phyloP scores from a whole-genome alignment of 1,284 basidiomycete species.

The Caloboletus inedulis region DNA sequence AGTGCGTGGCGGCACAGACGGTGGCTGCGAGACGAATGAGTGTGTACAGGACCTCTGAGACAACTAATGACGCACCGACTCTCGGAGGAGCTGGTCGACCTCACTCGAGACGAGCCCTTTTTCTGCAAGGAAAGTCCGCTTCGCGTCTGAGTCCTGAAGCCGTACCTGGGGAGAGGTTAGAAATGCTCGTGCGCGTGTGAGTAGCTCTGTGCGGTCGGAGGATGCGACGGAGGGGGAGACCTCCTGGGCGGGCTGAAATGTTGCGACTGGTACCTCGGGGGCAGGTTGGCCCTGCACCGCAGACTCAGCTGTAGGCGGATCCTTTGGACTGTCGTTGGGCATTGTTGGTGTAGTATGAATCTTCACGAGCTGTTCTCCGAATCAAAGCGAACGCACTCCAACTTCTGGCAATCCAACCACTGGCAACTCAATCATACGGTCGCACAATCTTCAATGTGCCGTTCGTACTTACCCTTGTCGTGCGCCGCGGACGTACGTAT shows the following conservation, averaged over 20 bases:
- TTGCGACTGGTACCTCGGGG: neutral
- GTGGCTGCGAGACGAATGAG: slow-evolving; percentile 39
- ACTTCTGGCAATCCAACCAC: neutral
- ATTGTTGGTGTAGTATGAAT: slow-evolving; percentile 5
- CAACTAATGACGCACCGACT: slow-evolving; percentile 41
- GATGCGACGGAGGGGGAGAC: neutral
- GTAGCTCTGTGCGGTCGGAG: slow-evolving; percentile 40
- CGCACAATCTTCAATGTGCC: neutral
- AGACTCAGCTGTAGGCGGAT: neutral
- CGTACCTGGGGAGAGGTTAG: slow-evolving; percentile 62
- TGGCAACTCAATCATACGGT: neutral
- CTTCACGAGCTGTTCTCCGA: neutral
- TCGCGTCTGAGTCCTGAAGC: slow-evolving; percentile 52
- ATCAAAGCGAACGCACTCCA: neutral
- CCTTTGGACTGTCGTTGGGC: slow-evolving; percentile 10
- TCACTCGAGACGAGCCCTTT: slow-evolving; percentile 66
- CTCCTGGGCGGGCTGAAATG: slow-evolving; percentile 3
- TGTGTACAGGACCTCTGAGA: neutral
- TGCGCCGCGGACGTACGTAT: neutral
- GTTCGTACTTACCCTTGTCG: neutral
- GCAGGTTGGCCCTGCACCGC: neutral
- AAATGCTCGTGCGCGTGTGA: slow-evolving; percentile 61
- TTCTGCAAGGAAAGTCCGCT: slow-evolving; percentile 64
- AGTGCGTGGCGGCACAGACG: slow-evolving; percentile 60
- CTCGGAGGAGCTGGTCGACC: slow-evolving; percentile 56